Conservation (phyloP, 768 basidiomycete species). For the Leccinum pellstonianum region DNA sequence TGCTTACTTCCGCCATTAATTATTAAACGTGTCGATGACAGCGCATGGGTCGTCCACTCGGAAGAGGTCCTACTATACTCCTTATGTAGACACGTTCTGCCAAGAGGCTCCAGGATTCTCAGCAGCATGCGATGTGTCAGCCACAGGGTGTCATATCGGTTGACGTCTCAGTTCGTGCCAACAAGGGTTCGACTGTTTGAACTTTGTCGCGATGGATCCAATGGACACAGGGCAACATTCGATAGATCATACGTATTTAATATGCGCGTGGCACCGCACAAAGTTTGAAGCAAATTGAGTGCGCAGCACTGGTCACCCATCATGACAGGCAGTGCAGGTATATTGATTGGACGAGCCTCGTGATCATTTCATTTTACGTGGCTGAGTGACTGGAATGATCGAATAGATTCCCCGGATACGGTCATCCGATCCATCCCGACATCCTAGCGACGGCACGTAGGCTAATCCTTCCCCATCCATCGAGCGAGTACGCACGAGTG, state of each 20-base stretch:
- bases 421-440: background rate
- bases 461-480: background rate
- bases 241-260: slow-evolving; percentile 8
- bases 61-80: background rate
- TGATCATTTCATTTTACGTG: slow-evolving; percentile 1
- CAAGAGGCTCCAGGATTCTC: background rate
- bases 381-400: background rate
- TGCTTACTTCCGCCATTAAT: slow-evolving; percentile 8
- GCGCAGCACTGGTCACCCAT: background rate
- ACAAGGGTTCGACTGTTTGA: background rate
- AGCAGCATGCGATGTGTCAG: slow-evolving; percentile 5
- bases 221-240: background rate
- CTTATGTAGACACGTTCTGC: background rate
- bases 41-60: background rate
- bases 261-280: background rate
- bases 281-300: background rate
- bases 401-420: background rate
- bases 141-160: slow-evolving; percentile 5
- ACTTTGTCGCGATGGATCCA: slow-evolving; percentile 4
- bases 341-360: background rate
- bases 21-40: slow-evolving; percentile 8
- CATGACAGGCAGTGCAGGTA: slow-evolving; percentile 5
- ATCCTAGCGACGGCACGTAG: background rate
- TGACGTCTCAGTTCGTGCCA: slow-evolving; percentile 3
- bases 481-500: background rate